Percentiles rank a stretch among this genome's conserved stretches.
Evolutionary conservation across 306 rosid species (phyloP).

Genomic region (Mucuna pruriens): DNA sequence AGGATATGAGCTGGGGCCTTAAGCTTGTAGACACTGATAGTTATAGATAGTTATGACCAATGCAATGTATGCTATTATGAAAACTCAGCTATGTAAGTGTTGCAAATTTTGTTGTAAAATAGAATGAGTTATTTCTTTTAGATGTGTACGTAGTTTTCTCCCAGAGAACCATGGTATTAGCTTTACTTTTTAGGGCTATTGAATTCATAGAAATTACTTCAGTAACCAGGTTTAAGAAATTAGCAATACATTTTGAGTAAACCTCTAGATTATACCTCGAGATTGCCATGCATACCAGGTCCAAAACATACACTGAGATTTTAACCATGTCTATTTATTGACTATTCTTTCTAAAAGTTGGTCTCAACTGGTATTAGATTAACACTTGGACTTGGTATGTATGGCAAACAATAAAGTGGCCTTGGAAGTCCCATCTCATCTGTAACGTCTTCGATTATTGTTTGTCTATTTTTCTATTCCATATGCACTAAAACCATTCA

Average conservation of each 20-base stretch:
- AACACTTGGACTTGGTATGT: background rate
- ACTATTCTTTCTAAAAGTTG: background rate
- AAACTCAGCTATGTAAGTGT: background rate
- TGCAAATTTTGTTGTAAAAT: conserved; percentile 44
- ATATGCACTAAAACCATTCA: background rate
- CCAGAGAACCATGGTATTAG: background rate
- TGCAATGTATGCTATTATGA: conserved; percentile 23
- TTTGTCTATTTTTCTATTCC: background rate
- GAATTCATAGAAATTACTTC: background rate
- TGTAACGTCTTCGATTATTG: background rate
- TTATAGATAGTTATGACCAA: background rate
- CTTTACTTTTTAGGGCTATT: background rate
- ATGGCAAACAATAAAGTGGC: background rate
- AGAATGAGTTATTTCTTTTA: conserved; percentile 21
- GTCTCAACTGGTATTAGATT: background rate
- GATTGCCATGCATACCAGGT: too few species aligned
- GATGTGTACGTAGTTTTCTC: background rate
- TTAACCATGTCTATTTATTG: background rate
- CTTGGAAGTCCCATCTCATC: background rate
- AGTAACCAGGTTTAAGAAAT: background rate
- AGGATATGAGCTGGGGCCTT: conserved; percentile 92
- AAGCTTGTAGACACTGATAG: conserved; percentile 55
- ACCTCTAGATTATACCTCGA: background rate
- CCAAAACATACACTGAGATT: too few species aligned
- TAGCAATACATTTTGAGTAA: background rate